Conservation (phyloP, 1,284 basidiomycete genomes). For the Anthracocystis panici-leucophaei region DNA sequence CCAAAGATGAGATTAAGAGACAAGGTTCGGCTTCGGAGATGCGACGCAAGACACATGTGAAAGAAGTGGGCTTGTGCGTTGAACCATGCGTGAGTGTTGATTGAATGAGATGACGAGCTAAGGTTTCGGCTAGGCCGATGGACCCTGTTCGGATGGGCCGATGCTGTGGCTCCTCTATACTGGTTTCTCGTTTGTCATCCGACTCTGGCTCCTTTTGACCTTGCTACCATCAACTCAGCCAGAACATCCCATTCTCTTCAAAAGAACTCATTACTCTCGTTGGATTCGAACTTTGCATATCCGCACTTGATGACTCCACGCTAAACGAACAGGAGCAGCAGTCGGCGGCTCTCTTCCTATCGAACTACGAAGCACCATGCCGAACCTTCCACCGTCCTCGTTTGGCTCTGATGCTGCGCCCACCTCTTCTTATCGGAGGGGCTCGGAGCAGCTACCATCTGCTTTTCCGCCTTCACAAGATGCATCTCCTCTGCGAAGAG, state of each 20-base stretch:
- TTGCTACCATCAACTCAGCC: not conserved
- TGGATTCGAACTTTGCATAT: not conserved
- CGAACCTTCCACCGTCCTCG: conserved; percentile 31
- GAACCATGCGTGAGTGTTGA: not conserved
- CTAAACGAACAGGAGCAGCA: not conserved
- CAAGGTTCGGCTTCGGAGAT: conserved; percentile 1
- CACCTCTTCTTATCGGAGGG: conserved; percentile 27
- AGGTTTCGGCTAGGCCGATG: conserved; percentile 10
- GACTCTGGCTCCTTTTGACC: not conserved
- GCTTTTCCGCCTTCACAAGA: not conserved
- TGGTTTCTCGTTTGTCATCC: not conserved
- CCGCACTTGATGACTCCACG: not conserved
- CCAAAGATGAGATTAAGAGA: not conserved
- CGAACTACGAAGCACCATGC: conserved; percentile 16
- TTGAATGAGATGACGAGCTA: conserved; percentile 8
- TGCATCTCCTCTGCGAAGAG: conserved; percentile 20
- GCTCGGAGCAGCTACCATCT: conserved; percentile 33
- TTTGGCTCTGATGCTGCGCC: conserved; percentile 14
- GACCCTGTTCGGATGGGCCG: conserved; percentile 24
- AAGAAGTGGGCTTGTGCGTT: not conserved
- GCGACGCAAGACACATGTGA: not conserved
- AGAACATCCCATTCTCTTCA: not conserved
- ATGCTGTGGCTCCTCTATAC: not conserved
- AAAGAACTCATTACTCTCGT: not conserved
- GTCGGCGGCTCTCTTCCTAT: not conserved